Evolutionary conservation across 257 asterid species (phyloP).

Genomic region (Fraxinus cuspidata): DNA sequence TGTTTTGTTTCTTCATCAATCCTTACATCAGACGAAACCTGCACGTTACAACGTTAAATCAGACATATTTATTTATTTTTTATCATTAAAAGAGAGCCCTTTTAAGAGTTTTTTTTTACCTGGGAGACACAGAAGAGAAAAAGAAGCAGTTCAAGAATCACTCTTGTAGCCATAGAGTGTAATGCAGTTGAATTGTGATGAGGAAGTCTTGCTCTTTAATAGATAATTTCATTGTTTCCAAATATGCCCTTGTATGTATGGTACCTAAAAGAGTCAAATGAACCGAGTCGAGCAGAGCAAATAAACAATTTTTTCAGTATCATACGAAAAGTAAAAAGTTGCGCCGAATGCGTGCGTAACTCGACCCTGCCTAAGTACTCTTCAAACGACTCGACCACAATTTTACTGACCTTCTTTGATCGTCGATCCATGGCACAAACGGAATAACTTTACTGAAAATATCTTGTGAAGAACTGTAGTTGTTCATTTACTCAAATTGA

Average conservation of each 20-base stretch:
- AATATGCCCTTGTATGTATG: neutral
- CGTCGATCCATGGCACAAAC: no score
- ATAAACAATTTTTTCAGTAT: no score
- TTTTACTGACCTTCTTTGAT: no score
- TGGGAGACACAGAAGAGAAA: constrained; percentile 34
- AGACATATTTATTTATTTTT: neutral
- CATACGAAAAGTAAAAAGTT: no score
- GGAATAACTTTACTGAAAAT: no score
- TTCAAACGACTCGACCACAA: no score
- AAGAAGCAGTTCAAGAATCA: constrained; percentile 21
- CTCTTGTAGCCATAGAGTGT: constrained; percentile 32
- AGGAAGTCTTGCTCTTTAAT: neutral
- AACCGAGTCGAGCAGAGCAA: no score
- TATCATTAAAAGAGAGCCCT: neutral
- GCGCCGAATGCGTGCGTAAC: no score
- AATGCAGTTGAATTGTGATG: neutral
- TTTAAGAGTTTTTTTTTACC: constrained; percentile 6
- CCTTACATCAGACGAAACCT: constrained; percentile 40
- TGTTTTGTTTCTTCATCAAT: constrained; percentile 34
- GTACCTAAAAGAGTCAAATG: no score
- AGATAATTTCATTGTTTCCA: neutral
- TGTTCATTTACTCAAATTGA: no score
- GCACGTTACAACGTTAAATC: constrained; percentile 10
- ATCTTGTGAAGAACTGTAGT: neutral
- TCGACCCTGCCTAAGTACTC: no score